phyloP scores from a whole-genome alignment of 202 grass and related monocot species.

The Dendrocalamus latiflorus region DNA sequence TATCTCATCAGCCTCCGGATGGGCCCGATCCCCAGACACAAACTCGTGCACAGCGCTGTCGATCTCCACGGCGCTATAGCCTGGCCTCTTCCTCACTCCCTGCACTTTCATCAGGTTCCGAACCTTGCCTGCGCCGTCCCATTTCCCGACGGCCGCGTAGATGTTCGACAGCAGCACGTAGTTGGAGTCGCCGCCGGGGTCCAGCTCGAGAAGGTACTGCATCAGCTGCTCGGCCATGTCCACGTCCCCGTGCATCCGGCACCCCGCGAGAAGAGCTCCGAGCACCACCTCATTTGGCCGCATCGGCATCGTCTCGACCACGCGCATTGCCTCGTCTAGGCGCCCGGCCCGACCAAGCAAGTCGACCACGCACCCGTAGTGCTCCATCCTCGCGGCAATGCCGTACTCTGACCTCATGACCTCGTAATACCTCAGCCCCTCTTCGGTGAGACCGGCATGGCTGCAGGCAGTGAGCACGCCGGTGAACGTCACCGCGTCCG shows the following conservation, averaged over 20 bases:
- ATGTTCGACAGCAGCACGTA: slow-evolving; percentile 71
- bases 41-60: slow-evolving; percentile 49
- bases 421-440: slow-evolving; percentile 43
- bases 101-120: slow-evolving; percentile 47
- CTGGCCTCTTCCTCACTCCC: slow-evolving; percentile 49
- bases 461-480: slow-evolving; percentile 56
- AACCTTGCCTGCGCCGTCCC: slow-evolving; percentile 46
- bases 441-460: slow-evolving; percentile 41
- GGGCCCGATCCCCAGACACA: slow-evolving; percentile 35
- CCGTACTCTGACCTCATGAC: slow-evolving; percentile 35
- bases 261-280: slow-evolving; percentile 49
- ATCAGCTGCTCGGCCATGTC: slow-evolving; percentile 50
- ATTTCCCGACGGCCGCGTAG: slow-evolving; percentile 48
- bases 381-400: slow-evolving; percentile 42
- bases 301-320: slow-evolving; percentile 51
- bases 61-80: slow-evolving; percentile 47
- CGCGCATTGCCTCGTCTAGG: slow-evolving; percentile 38
- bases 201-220: slow-evolving; percentile 49
- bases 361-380: slow-evolving; percentile 63
- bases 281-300: slow-evolving; percentile 55
- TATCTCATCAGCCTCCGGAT: slow-evolving; percentile 26
- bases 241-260: slow-evolving; percentile 43
- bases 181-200: slow-evolving; percentile 45
- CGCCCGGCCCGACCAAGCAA: slow-evolving; percentile 52
- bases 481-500: slow-evolving; percentile 47